These are phyloP conservation scores for Trichoderma simmonsii DNA, from an alignment of 2,329 filamentous ascomycete genomes.

Conservation along the genomic window DNA sequence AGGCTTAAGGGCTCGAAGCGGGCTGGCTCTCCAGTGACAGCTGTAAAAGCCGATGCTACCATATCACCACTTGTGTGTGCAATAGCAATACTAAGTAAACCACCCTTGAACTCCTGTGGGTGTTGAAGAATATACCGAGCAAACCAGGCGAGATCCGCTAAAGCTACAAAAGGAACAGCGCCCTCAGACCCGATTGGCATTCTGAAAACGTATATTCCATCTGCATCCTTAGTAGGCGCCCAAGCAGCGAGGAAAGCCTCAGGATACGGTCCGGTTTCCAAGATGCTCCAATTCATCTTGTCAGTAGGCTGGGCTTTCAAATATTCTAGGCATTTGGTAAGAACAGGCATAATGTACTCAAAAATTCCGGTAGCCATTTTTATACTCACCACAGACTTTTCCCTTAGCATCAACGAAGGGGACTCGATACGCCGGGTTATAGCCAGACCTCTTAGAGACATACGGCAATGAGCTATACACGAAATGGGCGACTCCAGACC, in stretches of 20 bases:
- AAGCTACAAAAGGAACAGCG: neutral
- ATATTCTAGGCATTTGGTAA: no score
- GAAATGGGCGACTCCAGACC: neutral
- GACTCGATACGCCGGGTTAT: neutral
- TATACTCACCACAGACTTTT: neutral
- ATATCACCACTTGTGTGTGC: neutral
- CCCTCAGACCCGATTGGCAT: no score
- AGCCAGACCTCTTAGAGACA: neutral
- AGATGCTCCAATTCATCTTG: no score
- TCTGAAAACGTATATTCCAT: no score
- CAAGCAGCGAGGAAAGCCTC: no score
- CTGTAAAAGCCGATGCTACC: neutral
- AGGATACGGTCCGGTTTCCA: no score
- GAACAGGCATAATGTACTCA: no score
- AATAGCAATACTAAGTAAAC: neutral
- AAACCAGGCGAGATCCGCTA: neutral
- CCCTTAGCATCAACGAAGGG: neutral
- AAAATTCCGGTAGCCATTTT: no score
- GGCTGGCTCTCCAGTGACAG: neutral
- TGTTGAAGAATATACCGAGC: neutral
- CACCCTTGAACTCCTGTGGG: neutral
- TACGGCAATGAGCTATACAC: neutral
- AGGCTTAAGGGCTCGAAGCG: neutral
- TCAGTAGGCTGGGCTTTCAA: no score
- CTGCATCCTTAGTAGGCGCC: no score